These are phyloP conservation scores for Carex parvula DNA, from an alignment of 176 grass and related monocot species.

Conservation along the genomic window DNA sequence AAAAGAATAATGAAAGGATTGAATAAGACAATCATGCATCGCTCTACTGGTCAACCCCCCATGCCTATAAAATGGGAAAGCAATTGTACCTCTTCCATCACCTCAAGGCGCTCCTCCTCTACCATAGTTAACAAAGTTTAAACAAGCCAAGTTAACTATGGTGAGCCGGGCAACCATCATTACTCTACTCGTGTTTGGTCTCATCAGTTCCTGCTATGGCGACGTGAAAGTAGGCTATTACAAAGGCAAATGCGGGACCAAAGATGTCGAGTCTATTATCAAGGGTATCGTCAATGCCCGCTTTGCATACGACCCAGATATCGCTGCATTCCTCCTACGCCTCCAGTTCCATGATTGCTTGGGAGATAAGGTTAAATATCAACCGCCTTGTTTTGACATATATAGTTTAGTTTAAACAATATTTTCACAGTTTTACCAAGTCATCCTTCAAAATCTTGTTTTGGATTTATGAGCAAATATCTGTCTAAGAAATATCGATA, in stretches of 20 bases:
- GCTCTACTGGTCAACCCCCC: not conserved
- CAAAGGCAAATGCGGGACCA: slow-evolving; percentile 25
- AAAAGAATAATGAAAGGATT: not conserved
- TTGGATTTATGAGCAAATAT: not conserved
- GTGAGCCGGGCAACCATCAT: not conserved
- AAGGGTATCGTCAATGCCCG: not conserved
- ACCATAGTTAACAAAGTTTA: not conserved
- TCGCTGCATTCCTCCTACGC: slow-evolving; percentile 28
- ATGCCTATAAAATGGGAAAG: not conserved
- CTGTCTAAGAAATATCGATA: not conserved
- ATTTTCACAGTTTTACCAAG: too few species aligned
- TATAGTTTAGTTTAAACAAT: too few species aligned
- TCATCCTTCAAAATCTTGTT: too few species aligned
- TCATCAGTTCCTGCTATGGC: not conserved
- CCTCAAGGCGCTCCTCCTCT: too few species aligned
- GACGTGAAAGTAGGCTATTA: slow-evolving; percentile 21
- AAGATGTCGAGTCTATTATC: slow-evolving; percentile 32
- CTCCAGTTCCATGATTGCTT: slow-evolving; percentile 41
- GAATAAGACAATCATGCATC: not conserved
- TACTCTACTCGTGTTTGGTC: not conserved
- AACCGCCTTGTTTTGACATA: not conserved
- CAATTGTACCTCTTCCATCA: not conserved
- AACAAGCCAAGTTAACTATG: slow-evolving; percentile 9
- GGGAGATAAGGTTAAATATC: not conserved
- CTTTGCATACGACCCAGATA: slow-evolving; percentile 14